Evolutionary conservation across 2,329 filamentous ascomycete genomes (phyloP).

Genomic region (Seiridium unicorne): DNA sequence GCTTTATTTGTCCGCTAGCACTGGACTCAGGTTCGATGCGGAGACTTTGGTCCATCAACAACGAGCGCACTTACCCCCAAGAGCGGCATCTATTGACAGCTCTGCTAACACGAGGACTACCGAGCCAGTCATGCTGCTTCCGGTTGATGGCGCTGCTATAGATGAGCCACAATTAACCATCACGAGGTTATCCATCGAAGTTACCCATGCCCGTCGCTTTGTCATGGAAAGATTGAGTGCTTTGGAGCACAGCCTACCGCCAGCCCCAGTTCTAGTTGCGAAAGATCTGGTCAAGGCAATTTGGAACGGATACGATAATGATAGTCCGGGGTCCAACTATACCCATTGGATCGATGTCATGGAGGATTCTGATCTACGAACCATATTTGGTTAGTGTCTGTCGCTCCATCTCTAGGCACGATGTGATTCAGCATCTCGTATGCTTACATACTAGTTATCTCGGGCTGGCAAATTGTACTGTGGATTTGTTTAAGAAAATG

Average conservation of each 20-base stretch:
- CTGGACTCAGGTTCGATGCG: constrained; percentile 24
- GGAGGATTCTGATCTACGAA: constrained; percentile 14
- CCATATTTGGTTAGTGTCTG: constrained; percentile 9
- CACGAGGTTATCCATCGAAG: constrained; percentile 29
- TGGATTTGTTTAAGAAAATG: too few species aligned
- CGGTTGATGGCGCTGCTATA: neutral
- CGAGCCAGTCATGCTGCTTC: neutral
- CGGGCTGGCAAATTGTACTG: too few species aligned
- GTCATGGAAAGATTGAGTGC: constrained; percentile 35
- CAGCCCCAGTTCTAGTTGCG: constrained; percentile 39
- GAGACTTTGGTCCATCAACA: constrained; percentile 15
- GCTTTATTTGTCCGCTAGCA: constrained; percentile 35
- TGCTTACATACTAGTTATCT: too few species aligned
- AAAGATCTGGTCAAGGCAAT: constrained; percentile 38
- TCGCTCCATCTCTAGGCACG: too few species aligned
- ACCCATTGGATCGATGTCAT: constrained; percentile 43
- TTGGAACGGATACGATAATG: constrained; percentile 39
- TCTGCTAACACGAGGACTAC: neutral
- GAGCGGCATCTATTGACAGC: neutral
- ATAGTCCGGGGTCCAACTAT: constrained; percentile 26
- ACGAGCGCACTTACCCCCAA: constrained; percentile 2
- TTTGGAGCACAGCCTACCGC: constrained; percentile 36
- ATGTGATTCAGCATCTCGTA: too few species aligned
- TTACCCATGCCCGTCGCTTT: constrained; percentile 35
- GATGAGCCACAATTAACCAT: constrained; percentile 15